Evolutionary conservation across 2,329 filamentous ascomycete species (phyloP).

Genomic region (Colletotrichum sp.): DNA sequence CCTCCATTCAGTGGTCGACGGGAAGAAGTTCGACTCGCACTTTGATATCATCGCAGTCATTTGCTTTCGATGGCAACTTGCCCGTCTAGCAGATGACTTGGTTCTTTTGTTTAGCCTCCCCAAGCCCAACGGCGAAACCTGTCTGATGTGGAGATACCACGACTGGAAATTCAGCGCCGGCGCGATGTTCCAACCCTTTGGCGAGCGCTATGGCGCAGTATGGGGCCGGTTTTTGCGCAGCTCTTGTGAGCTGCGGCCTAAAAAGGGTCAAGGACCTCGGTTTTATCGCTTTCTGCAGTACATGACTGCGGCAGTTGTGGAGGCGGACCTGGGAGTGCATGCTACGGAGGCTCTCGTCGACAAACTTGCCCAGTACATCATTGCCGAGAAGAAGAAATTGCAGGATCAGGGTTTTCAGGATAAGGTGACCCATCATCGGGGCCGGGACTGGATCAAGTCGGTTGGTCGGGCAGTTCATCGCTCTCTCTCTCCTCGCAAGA

Average conservation of each 20-base stretch:
- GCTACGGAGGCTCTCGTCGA: neutral
- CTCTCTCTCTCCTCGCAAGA: neutral
- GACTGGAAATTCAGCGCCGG: neutral
- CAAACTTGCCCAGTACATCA: neutral
- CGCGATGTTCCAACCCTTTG: neutral
- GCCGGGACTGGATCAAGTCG: neutral
- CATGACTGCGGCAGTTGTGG: neutral
- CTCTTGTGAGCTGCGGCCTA: neutral
- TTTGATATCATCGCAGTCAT: neutral
- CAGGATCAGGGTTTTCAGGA: neutral
- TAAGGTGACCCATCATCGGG: neutral
- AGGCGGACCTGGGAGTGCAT: neutral
- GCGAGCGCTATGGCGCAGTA: neutral
- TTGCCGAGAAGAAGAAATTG: neutral
- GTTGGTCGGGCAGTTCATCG: neutral
- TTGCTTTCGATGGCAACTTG: neutral
- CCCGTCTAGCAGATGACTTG: neutral
- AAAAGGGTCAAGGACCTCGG: fast-evolving
- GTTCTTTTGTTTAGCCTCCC: neutral
- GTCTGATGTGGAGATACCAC: neutral
- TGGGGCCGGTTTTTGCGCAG: neutral
- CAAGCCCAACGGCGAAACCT: neutral
- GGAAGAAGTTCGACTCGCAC: fast-evolving
- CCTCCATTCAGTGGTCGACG: neutral
- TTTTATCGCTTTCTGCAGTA: neutral